Percentiles rank a stretch among this genome's conserved stretches.
These are phyloP conservation scores for Aspergillus steynii DNA, from an alignment of 495 filamentous ascomycete species.

Conservation along the genomic window DNA sequence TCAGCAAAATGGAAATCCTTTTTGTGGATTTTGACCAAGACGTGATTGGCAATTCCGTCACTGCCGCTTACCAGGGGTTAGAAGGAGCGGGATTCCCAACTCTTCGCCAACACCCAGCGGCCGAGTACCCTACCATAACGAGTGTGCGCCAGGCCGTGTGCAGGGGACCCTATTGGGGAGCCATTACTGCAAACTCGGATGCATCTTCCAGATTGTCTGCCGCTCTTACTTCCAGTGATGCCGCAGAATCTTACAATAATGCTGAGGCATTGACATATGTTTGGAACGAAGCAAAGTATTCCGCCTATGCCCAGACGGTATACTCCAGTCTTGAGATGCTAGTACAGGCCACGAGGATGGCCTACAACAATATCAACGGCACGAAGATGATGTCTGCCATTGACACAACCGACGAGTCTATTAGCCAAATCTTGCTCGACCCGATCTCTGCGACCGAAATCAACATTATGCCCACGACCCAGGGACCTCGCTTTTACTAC, in stretches of 20 bases:
- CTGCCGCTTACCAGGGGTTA: conserved; percentile 34
- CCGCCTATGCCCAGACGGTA: conserved; percentile 32
- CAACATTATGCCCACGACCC: conserved; percentile 41
- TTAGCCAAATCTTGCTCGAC: conserved; percentile 33
- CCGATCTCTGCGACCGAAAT: conserved; percentile 35
- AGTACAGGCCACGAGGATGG: conserved; percentile 24
- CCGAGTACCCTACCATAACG: conserved; percentile 18
- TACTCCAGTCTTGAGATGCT: conserved; percentile 26
- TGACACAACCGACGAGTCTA: conserved; percentile 16
- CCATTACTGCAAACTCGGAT: conserved; percentile 29
- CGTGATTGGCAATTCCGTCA: conserved; percentile 36
- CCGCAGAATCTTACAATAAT: conserved; percentile 17
- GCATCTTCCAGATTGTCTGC: conserved; percentile 27
- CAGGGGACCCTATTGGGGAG: conserved; percentile 38
- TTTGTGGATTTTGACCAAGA: conserved; percentile 50
- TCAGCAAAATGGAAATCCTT: conserved; percentile 34
- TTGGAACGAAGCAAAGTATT: conserved; percentile 48
- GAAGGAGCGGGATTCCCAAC: conserved; percentile 32
- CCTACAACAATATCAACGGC: conserved; percentile 32
- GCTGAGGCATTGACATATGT: conserved; percentile 35
- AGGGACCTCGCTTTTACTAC: conserved; percentile 43
- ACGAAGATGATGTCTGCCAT: conserved; percentile 22
- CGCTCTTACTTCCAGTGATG: conserved; percentile 23
- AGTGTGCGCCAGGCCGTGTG: conserved; percentile 34
- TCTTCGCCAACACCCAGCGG: conserved; percentile 20